A percentile compares a stretch with the other conserved stretches of the same genome.
phyloP scores from a whole-genome alignment of 2,329 filamentous ascomycete species.

The Colletotrichum sp. region DNA sequence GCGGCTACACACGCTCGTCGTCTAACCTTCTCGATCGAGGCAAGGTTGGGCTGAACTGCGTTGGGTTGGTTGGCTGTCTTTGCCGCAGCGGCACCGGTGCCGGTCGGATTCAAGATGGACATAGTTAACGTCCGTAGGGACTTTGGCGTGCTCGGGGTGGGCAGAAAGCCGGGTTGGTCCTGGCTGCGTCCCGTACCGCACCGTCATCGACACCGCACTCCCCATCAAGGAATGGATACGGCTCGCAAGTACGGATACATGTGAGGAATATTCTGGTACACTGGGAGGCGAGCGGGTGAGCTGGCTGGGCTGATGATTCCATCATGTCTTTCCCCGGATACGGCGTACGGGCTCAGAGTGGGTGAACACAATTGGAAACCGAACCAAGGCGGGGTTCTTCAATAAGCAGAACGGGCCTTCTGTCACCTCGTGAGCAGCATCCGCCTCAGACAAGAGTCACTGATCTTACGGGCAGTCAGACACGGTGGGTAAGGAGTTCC shows the following conservation, averaged over 20 bases:
- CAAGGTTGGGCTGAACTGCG: not conserved
- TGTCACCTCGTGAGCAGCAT: not conserved
- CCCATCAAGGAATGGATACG: not conserved
- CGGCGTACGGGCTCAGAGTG: not conserved
- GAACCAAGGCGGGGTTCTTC: not conserved
- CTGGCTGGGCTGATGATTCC: not conserved
- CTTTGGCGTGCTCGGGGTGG: not conserved
- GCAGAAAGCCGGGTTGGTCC: not conserved
- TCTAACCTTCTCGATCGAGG: slow-evolving; percentile 18
- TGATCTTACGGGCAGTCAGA: not conserved
- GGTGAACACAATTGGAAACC: not conserved
- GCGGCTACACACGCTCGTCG: slow-evolving; percentile 17
- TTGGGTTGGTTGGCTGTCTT: not conserved
- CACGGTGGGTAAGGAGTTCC: not conserved
- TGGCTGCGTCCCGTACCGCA: not conserved
- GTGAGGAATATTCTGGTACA: not conserved
- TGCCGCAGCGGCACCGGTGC: slow-evolving; percentile 7
- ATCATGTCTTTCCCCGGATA: not conserved
- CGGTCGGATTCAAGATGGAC: not conserved
- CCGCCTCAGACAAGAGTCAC: not conserved
- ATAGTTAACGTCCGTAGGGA: not conserved
- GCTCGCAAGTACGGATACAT: not conserved
- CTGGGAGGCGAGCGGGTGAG: too few relatives aligned
- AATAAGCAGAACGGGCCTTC: not conserved
- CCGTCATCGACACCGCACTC: not conserved